Evolutionary conservation across 2,329 filamentous ascomycete species (phyloP), one percentile per base, ranked within the genome.

Genomic region (Pestalotiopsis fici): DNA sequence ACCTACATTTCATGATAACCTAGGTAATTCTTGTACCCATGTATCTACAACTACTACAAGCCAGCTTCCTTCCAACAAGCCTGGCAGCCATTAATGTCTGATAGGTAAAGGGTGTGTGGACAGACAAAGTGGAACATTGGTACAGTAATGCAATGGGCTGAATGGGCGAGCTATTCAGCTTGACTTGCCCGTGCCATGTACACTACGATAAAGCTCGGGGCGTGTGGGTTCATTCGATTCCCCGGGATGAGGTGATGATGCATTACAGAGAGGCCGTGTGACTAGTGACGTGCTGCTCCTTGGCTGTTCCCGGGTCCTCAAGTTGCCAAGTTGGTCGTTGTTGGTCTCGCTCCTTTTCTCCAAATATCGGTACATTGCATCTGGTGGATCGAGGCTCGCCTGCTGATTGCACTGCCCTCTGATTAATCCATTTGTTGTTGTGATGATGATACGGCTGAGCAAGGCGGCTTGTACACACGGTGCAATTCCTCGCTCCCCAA

Each of bases 271-370:
- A 50, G 28, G 50, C 56, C 57, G 64, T 66, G 64, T 66, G 64
- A 66, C 55, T 66, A 66, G 63, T 65, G 63, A 65, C 63, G 63
- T 65, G 63, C 50, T 59, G 21, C 63, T 39, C 37, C 39, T 25
- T 39, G 60, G 35, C 60, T 12, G 9, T 63, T 25, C 37, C 60
- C 12, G 21, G 15, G 21, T 57, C 2, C 5, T 18, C 13, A 56
- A n/a, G n/a, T 35, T 35, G 31, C 31, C 31, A 35, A 35, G 11
- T 6, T 11, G n/a, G n/a, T n/a, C n/a, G n/a, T 11, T 11, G 31
- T 35, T 60, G 27, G 27, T 35, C 31, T 60, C 57, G 27, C 43
- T 50, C 43, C 43, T 50, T 50, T 50, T 50, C 50, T 25, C 23
- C 5, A 27, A 23, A 28, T 61, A 3, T 12, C 11, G 7, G 31